Conservation (phyloP, 1,139 yeast genomes). For the Oligophagozyma castellii region DNA sequence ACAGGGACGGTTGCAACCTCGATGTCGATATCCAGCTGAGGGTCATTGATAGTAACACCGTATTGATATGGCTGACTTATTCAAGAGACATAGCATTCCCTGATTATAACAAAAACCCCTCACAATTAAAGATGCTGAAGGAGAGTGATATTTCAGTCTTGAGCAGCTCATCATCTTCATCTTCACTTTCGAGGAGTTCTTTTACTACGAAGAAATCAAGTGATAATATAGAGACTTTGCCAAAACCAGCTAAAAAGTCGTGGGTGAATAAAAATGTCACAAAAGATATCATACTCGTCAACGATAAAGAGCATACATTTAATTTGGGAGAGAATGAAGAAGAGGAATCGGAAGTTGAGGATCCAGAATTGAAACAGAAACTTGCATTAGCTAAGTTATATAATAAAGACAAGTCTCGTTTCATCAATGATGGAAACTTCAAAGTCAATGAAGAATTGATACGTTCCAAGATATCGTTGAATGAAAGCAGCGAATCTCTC, state of each 20-base stretch:
- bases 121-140: slow-evolving; percentile 26
- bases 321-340: not conserved
- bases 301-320: slow-evolving; percentile 1
- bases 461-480: slow-evolving; percentile 12
- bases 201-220: slow-evolving; percentile 7
- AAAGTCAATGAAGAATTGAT: slow-evolving; percentile 19
- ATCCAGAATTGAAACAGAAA: slow-evolving; percentile 12
- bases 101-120: slow-evolving; percentile 23
- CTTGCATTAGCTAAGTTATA: slow-evolving; percentile 16
- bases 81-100: slow-evolving; percentile 35
- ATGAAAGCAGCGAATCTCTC: slow-evolving; percentile 8
- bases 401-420: slow-evolving; percentile 19
- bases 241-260: not conserved
- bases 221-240: slow-evolving; percentile 3
- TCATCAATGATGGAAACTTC: slow-evolving; percentile 20
- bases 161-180: slow-evolving; percentile 20
- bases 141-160: slow-evolving; percentile 24
- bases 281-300: too few relatives aligned
- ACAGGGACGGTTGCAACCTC: slow-evolving; percentile 54
- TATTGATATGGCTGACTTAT: slow-evolving; percentile 76
- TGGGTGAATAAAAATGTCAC: slow-evolving; percentile 1
- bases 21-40: slow-evolving; percentile 72
- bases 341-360: slow-evolving; percentile 4
- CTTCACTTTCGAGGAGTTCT: slow-evolving; percentile 16
- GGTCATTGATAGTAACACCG: slow-evolving; percentile 44